Percentiles rank a stretch among this genome's conserved stretches.
Evolutionary conservation across 164 flowering plant species (phyloP).

Genomic region (Vitis amurensis): DNA sequence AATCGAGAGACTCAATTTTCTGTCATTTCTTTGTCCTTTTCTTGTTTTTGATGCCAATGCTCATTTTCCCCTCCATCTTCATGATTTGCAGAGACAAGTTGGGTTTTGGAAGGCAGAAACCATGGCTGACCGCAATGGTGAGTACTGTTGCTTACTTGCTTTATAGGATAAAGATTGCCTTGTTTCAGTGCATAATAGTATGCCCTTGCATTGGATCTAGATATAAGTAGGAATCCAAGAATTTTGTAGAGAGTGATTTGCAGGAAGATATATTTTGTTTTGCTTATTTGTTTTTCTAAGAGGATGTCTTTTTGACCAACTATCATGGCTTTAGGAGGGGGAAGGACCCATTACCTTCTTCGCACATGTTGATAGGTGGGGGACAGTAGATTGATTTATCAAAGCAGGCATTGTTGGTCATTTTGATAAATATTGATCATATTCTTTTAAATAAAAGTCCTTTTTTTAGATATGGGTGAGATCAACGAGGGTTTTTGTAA

Average conservation of each 20-base stretch:
- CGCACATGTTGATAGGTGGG: no score
- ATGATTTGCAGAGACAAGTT: conserved; percentile 50
- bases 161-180: not conserved
- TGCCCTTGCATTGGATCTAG: not conserved
- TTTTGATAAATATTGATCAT: no score
- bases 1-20: not conserved
- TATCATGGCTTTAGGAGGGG: no score
- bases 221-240: not conserved
- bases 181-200: not conserved
- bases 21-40: not conserved
- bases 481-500: no score
- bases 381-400: no score
- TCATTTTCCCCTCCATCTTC: not conserved
- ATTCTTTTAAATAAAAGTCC: no score
- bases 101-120: conserved; percentile 60
- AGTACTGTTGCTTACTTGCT: conserved; percentile 11
- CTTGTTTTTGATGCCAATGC: not conserved
- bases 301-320: no score
- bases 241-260: not conserved
- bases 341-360: no score
- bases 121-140: conserved; percentile 40
- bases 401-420: no score
- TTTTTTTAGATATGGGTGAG: no score
- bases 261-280: not conserved
- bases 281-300: no score